Evolutionary conservation across 164 flowering plant species (phyloP).

Genomic region (Nymphaea thermarum): DNA sequence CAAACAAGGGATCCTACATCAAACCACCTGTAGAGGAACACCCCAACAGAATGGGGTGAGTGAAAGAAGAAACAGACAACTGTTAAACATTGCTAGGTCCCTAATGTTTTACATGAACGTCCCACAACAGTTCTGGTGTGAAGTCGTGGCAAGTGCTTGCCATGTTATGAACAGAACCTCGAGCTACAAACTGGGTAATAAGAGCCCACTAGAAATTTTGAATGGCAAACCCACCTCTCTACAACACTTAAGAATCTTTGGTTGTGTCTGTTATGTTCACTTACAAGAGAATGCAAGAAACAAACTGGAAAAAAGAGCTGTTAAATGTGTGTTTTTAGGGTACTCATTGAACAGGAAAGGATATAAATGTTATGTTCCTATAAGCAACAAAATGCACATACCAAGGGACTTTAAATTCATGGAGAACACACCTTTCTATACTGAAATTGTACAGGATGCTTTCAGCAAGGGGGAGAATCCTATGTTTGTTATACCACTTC

Average conservation of each 20-base stretch:
- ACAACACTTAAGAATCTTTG: neutral
- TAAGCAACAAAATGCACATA: neutral
- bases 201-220: neutral
- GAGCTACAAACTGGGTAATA: neutral
- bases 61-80: neutral
- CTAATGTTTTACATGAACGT: neutral
- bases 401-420: too few relatives aligned
- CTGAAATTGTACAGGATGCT: too few relatives aligned
- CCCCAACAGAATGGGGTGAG: conserved; percentile 1
- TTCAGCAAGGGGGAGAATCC: too few relatives aligned
- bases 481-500: too few relatives aligned
- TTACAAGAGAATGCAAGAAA: neutral
- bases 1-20: neutral
- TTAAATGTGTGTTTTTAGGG: neutral
- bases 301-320: neutral
- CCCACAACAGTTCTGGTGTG: neutral
- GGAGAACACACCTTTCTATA: too few relatives aligned
- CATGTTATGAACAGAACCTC: neutral
- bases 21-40: neutral
- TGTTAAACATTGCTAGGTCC: neutral
- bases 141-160: neutral
- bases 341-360: neutral
- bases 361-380: neutral
- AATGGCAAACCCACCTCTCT: neutral
- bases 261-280: neutral